Base-by-base conservation (phyloP, 345 rosid species). In the Draba incana region DNA sequence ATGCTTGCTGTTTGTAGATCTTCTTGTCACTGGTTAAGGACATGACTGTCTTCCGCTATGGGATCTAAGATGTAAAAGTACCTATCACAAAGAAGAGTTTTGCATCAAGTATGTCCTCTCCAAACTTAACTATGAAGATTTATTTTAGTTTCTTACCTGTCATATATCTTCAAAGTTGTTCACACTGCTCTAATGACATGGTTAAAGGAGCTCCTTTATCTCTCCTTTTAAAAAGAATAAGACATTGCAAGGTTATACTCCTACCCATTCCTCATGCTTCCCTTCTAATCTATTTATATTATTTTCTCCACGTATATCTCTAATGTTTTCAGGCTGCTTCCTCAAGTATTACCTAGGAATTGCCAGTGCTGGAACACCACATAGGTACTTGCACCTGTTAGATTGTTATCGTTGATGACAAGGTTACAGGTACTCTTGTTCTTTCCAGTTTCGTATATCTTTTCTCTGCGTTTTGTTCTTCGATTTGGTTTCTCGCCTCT, bases 1-100 rank as follows among this genome's bases (percentile, higher is more conserved):
- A 47, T 46, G 47, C 11, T 66, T 41, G 50, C 63, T 55, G 69
- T 20, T 24, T 27, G 45, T 79, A 94, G 99, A 88, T 82, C 65
- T 94, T 69, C 70, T 91, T 35, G 82, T 86, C 48, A 91, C 99
- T 70, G 99, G 96, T 68, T 87, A 96, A 24, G 83, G 99, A 78
- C 97, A 91, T 80, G 99, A 96, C 10, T 88, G 89, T 23, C 91
- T 94, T 82, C 85, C 86, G 11, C 51, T 86, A 33, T 94, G 99
- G 99, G 99, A 94, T 75, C 71, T 94, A 78, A 94, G 95, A 81
- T 84, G 88, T 84, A 87, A 78, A 31, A 56, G 47, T 51, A 75
- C 68, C 62, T 70, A 63, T 20, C 56, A 45, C 69, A 72, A 64
- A 69, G 75, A 46, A 15, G 88, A 83, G 35, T 69, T 55, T 51